These are phyloP conservation scores for Globisporangium polare DNA, from an alignment of 352 stramenopile species.

Conservation along the genomic window DNA sequence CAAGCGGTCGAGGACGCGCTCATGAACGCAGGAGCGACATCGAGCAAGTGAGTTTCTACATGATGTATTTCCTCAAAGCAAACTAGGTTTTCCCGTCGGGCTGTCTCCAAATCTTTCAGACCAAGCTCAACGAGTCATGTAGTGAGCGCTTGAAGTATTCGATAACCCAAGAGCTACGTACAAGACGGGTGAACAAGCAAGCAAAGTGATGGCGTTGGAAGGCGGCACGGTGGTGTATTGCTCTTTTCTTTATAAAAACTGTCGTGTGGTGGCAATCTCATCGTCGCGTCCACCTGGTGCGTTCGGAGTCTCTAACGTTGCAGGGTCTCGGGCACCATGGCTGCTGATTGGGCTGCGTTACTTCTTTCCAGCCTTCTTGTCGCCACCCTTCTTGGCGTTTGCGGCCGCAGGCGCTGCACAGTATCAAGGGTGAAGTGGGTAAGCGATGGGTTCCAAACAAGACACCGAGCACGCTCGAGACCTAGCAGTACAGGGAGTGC, in stretches of 20 bases:
- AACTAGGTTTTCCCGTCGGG: no score
- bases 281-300: not conserved
- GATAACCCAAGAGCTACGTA: not conserved
- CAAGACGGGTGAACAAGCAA: not conserved
- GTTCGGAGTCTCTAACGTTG: no score
- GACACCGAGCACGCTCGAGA: no score
- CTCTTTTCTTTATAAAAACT: conserved; percentile 7
- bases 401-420: conserved; percentile 1
- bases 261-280: conserved; percentile 1
- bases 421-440: not conserved
- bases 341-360: conserved; percentile 6
- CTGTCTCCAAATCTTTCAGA: not conserved
- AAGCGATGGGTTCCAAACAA: not conserved
- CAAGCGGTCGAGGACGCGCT: conserved; percentile 25
- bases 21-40: not conserved
- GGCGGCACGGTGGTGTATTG: conserved; percentile 4
- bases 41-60: conserved; percentile 2
- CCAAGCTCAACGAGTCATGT: no score
- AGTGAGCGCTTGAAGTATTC: no score
- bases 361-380: conserved; percentile 47
- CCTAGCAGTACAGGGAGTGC: no score
- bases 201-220: not conserved
- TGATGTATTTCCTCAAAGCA: no score
- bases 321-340: no score
- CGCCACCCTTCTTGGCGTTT: conserved; percentile 29